These are phyloP conservation scores for Claviceps fusiformis DNA, from an alignment of 2,329 filamentous ascomycete species.

Conservation along the genomic window DNA sequence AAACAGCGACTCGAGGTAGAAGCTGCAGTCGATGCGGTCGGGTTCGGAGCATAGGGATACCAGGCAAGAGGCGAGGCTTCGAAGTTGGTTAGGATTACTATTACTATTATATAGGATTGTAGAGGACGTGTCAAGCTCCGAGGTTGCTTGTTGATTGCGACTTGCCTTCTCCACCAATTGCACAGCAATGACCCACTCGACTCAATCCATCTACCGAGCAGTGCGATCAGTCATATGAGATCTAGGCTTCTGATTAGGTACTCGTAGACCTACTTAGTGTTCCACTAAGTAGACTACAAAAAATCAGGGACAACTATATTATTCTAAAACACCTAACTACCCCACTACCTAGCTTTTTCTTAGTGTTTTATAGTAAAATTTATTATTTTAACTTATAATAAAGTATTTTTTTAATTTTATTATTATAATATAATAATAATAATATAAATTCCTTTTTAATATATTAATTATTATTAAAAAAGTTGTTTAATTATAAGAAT, in stretches of 20 bases:
- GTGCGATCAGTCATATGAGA: background rate
- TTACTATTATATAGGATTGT: background rate
- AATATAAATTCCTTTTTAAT: no score
- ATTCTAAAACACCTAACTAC: no score
- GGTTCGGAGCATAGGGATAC: background rate
- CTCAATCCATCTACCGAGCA: background rate
- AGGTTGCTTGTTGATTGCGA: background rate
- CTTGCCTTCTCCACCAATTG: background rate
- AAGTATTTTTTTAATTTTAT: no score
- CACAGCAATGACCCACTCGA: background rate
- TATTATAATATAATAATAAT: no score
- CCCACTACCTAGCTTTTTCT: no score
- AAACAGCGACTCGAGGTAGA: background rate
- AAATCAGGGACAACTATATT: no score
- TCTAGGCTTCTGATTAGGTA: background rate
- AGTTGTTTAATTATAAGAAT: no score
- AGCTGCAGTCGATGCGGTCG: background rate
- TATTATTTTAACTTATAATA: no score
- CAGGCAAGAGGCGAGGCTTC: background rate
- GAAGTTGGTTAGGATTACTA: background rate
- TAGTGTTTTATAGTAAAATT: no score
- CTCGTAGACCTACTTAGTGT: background rate
- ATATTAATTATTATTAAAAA: no score
- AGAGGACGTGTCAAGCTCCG: background rate
- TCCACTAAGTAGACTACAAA: no score